Conservation (phyloP, 2,329 filamentous ascomycete species). For the Aspergillus ibericus region DNA sequence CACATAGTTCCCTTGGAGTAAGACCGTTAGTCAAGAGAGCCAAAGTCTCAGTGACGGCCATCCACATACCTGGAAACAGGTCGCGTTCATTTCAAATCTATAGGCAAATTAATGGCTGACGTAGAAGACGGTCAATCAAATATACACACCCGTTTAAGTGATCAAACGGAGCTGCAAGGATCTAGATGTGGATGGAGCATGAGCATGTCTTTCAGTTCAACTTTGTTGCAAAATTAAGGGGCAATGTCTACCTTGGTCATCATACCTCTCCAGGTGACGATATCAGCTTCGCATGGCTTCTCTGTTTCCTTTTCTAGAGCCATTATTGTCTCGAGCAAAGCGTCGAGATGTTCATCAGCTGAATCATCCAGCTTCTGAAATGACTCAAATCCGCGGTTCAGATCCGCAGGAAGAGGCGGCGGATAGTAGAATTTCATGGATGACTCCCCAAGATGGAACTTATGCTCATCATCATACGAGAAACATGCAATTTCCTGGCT, state of each 20-base stretch:
- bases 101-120: conserved; percentile 13
- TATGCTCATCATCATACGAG: conserved; percentile 84
- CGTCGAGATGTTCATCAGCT: conserved; percentile 83
- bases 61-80: conserved; percentile 71
- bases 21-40: conserved; percentile 19
- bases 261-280: conserved; percentile 96
- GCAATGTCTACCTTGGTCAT: conserved; percentile 77
- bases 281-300: conserved; percentile 68
- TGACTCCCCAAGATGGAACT: conserved; percentile 72
- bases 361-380: conserved; percentile 83
- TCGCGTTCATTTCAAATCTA: conserved; percentile 96
- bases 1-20: conserved; percentile 56
- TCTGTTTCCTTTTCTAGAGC: conserved; percentile 69
- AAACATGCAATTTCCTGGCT: conserved; percentile 86
- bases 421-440: conserved; percentile 89
- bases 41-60: background rate
- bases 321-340: conserved; percentile 73
- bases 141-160: conserved; percentile 68
- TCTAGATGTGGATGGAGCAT: conserved; percentile 51
- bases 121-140: conserved; percentile 1
- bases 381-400: conserved; percentile 76
- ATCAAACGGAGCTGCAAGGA: conserved; percentile 82
- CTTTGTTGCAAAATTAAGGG: background rate
- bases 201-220: background rate
- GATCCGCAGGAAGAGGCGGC: conserved; percentile 66